Percentiles rank a stretch among this genome's conserved stretches.
Conservation (phyloP, 129 eudicot genomes). For the Glebionis coronaria region DNA sequence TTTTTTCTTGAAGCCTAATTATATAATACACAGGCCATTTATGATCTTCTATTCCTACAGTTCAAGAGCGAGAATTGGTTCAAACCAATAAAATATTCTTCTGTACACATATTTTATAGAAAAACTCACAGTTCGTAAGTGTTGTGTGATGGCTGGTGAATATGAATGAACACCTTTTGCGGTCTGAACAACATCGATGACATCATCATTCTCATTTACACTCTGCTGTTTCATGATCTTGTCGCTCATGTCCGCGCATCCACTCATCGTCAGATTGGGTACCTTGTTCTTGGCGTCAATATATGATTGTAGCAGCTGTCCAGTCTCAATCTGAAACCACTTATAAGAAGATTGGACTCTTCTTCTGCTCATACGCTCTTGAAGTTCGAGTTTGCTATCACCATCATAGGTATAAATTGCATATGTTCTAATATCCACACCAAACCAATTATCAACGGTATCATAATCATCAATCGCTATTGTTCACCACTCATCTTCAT, state of each 20-base stretch:
- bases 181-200: too few relatives aligned
- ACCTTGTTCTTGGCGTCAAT: constrained; percentile 56
- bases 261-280: constrained; percentile 43
- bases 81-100: too few relatives aligned
- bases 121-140: too few relatives aligned
- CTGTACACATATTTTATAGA: too few relatives aligned
- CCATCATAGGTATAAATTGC: constrained; percentile 46
- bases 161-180: too few relatives aligned
- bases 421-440: constrained; percentile 33
- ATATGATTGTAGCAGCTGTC: constrained; percentile 70
- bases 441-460: constrained; percentile 45
- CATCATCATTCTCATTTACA: too few relatives aligned
- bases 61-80: too few relatives aligned
- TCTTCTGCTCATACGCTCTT: constrained; percentile 76
- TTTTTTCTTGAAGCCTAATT: too few relatives aligned
- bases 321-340: constrained; percentile 77
- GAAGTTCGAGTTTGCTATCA: constrained; percentile 54
- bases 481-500: constrained; percentile 29
- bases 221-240: too few relatives aligned
- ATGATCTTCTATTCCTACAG: too few relatives aligned
- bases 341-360: constrained; percentile 89
- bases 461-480: constrained; percentile 1
- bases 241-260: constrained; percentile 22
- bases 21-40: too few relatives aligned
- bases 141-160: too few relatives aligned